A percentile compares a stretch with the other conserved stretches of the same genome.
Conservation (phyloP, 192 early-diverging fungal species). For the Rhizophagus sp. region DNA sequence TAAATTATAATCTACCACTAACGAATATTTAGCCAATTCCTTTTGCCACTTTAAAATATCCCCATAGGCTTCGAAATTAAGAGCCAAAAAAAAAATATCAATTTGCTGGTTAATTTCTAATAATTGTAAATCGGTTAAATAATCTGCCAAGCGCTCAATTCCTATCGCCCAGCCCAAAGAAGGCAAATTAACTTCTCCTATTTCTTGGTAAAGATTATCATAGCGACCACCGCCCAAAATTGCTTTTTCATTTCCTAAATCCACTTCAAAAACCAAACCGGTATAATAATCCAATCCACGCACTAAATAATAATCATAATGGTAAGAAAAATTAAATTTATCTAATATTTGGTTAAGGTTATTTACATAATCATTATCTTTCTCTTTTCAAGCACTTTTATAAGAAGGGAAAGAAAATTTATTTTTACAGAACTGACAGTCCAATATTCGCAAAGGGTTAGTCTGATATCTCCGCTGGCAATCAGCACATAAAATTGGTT, state of each 20-base stretch:
- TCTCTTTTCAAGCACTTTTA: not conserved
- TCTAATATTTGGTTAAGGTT: slow-evolving; percentile 6
- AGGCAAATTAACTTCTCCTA: not conserved
- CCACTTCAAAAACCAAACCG: slow-evolving; percentile 15
- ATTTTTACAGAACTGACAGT: not conserved
- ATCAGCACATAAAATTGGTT: not conserved
- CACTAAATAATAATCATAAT: slow-evolving; percentile 17
- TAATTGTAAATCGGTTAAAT: not conserved
- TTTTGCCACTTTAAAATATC: not conserved
- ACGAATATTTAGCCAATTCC: not conserved
- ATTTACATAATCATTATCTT: slow-evolving; percentile 9
- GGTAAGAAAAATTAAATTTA: slow-evolving; percentile 25
- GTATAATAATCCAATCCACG: slow-evolving; percentile 23
- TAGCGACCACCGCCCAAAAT: slow-evolving; percentile 1
- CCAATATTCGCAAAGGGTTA: slow-evolving; percentile 1
- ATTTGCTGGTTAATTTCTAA: not conserved
- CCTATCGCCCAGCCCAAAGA: not conserved
- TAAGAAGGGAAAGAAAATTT: slow-evolving; percentile 7
- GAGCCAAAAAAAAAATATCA: slow-evolving; percentile 11
- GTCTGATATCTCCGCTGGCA: slow-evolving; percentile 2
- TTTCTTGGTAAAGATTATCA: slow-evolving; percentile 20
- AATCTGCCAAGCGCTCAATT: slow-evolving; percentile 15
- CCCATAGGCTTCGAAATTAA: not conserved
- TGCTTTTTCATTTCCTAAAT: not conserved
- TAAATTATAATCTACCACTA: slow-evolving; percentile 10